Conservation (phyloP, 129 eudicot species). For the Kitagawia praeruptora region DNA sequence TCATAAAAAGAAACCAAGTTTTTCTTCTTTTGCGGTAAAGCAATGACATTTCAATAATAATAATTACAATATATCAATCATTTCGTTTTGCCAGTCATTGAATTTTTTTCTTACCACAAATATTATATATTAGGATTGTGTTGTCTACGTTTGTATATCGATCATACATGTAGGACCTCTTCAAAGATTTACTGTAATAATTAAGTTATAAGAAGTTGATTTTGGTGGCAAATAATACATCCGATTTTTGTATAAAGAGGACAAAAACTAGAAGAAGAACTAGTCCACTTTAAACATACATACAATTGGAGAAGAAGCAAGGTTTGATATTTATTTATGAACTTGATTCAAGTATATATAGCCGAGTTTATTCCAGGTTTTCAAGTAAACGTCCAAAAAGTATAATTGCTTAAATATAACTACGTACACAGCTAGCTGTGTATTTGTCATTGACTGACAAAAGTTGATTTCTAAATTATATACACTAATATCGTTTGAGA, state of each 20-base stretch:
- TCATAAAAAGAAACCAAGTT: too few species aligned
- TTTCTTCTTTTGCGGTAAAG: constrained; percentile 25
- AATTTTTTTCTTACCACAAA: neutral
- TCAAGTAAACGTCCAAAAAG: neutral
- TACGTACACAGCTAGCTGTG: neutral
- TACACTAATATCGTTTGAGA: too few species aligned
- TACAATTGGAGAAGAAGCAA: constrained; percentile 5
- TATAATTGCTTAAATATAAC: too few species aligned
- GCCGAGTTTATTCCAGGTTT: neutral
- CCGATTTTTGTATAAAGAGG: neutral
- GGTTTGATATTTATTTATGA: neutral
- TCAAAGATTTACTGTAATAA: too few species aligned
- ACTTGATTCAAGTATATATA: neutral
- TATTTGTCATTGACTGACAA: neutral
- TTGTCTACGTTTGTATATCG: neutral
- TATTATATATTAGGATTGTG: neutral
- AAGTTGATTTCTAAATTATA: too few species aligned
- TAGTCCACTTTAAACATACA: neutral
- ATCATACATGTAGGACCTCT: neutral
- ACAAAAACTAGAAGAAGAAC: neutral
- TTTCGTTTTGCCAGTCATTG: neutral
- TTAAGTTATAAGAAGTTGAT: neutral
- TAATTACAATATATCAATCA: neutral
- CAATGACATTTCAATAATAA: constrained; percentile 2
- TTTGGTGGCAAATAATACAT: neutral